phyloP scores from a whole-genome alignment of 2,329 filamentous ascomycete species.

The Ophiostoma fasciatum region DNA sequence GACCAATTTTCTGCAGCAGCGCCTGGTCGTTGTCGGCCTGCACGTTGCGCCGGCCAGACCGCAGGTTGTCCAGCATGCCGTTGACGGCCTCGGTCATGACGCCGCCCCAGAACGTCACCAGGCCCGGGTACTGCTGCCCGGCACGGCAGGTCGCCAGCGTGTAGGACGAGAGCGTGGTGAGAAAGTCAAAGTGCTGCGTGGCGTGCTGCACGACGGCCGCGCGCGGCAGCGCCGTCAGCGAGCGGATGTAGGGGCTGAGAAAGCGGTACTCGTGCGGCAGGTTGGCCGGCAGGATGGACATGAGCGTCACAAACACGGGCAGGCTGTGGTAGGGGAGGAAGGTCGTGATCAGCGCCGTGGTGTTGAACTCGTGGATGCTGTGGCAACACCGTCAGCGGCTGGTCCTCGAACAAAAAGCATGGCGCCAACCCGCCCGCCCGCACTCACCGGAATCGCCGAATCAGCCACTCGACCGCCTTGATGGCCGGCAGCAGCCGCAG shows the following conservation, averaged over 20 bases:
- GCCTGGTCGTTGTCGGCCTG: slow-evolving; percentile 72
- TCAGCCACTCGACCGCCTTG: slow-evolving; percentile 88
- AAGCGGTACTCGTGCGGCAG: slow-evolving; percentile 69
- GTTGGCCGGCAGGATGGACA: slow-evolving; percentile 70
- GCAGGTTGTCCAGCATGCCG: slow-evolving; percentile 62
- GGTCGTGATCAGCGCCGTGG: slow-evolving; percentile 58
- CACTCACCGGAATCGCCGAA: slow-evolving; percentile 71
- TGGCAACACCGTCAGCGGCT: slow-evolving; percentile 2
- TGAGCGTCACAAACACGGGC: slow-evolving; percentile 67
- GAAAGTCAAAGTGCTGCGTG: slow-evolving; percentile 61
- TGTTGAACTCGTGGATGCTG: slow-evolving; percentile 87
- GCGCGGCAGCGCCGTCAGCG: slow-evolving; percentile 60
- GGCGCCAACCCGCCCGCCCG: no score
- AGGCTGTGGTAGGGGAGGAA: slow-evolving; percentile 89
- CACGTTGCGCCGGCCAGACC: slow-evolving; percentile 60
- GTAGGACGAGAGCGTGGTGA: slow-evolving; percentile 63
- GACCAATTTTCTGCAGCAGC: slow-evolving; percentile 48
- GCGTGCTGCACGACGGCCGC: slow-evolving; percentile 74
- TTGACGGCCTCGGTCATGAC: slow-evolving; percentile 75
- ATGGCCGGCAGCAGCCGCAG: slow-evolving; percentile 75
- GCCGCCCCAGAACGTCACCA: slow-evolving; percentile 84
- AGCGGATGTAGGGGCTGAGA: slow-evolving; percentile 71
- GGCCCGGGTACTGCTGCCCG: slow-evolving; percentile 57
- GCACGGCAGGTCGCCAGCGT: slow-evolving; percentile 58
- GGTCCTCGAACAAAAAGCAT: background rate